Conservation (phyloP, 495 filamentous ascomycete species). For the Aspergillus egyptiacus region DNA sequence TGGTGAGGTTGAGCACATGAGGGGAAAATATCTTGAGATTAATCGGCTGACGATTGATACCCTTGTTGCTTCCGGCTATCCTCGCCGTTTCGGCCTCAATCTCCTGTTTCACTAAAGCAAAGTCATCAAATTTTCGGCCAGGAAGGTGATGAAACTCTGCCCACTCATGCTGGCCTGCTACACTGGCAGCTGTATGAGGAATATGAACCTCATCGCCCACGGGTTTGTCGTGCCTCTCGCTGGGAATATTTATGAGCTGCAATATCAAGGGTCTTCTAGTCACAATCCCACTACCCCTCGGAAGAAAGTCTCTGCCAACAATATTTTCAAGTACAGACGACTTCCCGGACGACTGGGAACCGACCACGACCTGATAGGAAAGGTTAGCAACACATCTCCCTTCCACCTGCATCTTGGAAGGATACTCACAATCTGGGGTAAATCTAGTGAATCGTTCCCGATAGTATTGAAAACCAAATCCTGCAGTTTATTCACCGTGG, state of each 20-base stretch:
- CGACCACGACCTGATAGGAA: slow-evolving; percentile 78
- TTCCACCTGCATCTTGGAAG: not conserved
- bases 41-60: slow-evolving; percentile 95
- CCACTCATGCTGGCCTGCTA: slow-evolving; percentile 76
- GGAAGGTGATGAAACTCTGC: slow-evolving; percentile 96
- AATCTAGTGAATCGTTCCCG: slow-evolving; percentile 93
- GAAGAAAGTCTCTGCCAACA: slow-evolving; percentile 94
- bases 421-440: slow-evolving; percentile 88
- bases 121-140: slow-evolving; percentile 85
- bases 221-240: slow-evolving; percentile 62
- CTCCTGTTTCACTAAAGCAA: slow-evolving; percentile 85
- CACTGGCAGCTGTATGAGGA: slow-evolving; percentile 63
- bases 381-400: slow-evolving; percentile 6
- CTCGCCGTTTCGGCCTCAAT: slow-evolving; percentile 95
- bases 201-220: slow-evolving; percentile 59
- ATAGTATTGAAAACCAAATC: slow-evolving; percentile 99
- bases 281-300: slow-evolving; percentile 93
- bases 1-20: slow-evolving; percentile 89
- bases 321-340: slow-evolving; percentile 99
- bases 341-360: slow-evolving; percentile 97
- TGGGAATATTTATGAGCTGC: slow-evolving; percentile 95
- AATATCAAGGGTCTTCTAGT: slow-evolving; percentile 91
- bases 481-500: slow-evolving; percentile 92
- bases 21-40: slow-evolving; percentile 99
- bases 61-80: slow-evolving; percentile 96